A percentile compares a stretch with the other conserved stretches of the same genome.
These are phyloP conservation scores for Rubia balearica DNA, from an alignment of 305 asterid genomes.

Conservation along the genomic window DNA sequence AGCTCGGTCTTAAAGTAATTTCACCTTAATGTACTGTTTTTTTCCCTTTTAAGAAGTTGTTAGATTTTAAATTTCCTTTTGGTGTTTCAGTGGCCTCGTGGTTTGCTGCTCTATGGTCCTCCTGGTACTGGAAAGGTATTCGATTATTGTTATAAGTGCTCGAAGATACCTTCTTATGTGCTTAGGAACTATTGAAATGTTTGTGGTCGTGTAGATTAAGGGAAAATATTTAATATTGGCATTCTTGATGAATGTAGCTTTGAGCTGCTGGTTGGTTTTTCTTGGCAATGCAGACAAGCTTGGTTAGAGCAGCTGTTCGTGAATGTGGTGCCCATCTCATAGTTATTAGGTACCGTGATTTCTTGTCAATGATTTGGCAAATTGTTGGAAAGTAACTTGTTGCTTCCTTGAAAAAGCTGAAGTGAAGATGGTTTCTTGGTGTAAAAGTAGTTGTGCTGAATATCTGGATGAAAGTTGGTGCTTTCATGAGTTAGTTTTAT, in stretches of 20 bases:
- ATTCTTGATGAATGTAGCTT: background rate
- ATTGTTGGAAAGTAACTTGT: background rate
- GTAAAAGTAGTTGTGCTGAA: background rate
- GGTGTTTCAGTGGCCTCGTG: constrained; percentile 65
- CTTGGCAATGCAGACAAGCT: constrained; percentile 15
- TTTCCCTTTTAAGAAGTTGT: background rate
- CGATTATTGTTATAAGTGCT: background rate
- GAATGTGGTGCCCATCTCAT: constrained; percentile 77
- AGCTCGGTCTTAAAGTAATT: constrained; percentile 64
- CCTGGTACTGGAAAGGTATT: constrained; percentile 95
- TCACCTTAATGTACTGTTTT: background rate
- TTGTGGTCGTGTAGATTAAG: background rate
- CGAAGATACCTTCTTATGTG: background rate
- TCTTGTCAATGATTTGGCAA: background rate
- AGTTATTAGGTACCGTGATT: constrained; percentile 52
- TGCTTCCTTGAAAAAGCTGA: background rate
- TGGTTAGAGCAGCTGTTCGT: constrained; percentile 76
- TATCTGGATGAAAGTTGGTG: background rate
- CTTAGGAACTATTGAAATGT: background rate
- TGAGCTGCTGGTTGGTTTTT: constrained; percentile 1
- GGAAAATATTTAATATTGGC: background rate
- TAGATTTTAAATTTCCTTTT: background rate
- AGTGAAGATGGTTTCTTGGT: background rate
- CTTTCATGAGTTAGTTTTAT: background rate
- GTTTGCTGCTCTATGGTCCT: constrained; percentile 91